phyloP scores from a whole-genome alignment of 2,329 filamentous ascomycete genomes.

The Rosellinia necatrix region DNA sequence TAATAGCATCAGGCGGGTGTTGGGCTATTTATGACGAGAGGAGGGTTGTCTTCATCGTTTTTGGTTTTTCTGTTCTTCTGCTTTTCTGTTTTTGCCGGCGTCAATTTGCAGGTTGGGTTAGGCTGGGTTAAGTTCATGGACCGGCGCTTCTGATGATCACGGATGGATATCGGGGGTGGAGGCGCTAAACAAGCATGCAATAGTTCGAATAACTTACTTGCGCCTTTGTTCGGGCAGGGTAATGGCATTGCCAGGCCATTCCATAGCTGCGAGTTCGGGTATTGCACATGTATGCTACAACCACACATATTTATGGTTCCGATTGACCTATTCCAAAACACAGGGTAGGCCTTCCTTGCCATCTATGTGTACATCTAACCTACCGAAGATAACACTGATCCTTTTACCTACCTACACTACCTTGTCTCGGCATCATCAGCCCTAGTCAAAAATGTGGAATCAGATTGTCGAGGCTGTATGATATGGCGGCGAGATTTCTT shows the following conservation, averaged over 20 bases:
- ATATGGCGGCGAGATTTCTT: no score
- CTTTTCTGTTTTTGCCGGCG: constrained; percentile 11
- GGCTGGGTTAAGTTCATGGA: constrained; percentile 3
- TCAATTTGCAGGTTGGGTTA: constrained; percentile 4
- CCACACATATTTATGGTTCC: background rate
- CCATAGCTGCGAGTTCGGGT: background rate
- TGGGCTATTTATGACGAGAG: constrained; percentile 20
- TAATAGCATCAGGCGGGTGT: constrained; percentile 35
- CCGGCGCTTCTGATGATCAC: constrained; percentile 1
- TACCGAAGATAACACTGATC: no score
- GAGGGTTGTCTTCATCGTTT: constrained; percentile 20
- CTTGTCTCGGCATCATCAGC: no score
- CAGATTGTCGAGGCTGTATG: no score
- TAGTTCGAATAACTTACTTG: background rate
- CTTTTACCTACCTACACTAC: no score
- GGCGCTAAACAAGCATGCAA: constrained; percentile 6
- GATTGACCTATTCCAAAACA: no score
- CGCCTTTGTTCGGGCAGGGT: constrained; percentile 1
- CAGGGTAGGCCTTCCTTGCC: no score
- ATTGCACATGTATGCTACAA: background rate
- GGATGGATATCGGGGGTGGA: constrained; percentile 5
- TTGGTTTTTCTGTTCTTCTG: no score
- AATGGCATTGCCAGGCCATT: background rate
- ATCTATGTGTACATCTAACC: no score
- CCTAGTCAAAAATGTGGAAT: background rate